phyloP scores from a whole-genome alignment of 805 yeast genomes.

The Phaffomyces thermotolerans region DNA sequence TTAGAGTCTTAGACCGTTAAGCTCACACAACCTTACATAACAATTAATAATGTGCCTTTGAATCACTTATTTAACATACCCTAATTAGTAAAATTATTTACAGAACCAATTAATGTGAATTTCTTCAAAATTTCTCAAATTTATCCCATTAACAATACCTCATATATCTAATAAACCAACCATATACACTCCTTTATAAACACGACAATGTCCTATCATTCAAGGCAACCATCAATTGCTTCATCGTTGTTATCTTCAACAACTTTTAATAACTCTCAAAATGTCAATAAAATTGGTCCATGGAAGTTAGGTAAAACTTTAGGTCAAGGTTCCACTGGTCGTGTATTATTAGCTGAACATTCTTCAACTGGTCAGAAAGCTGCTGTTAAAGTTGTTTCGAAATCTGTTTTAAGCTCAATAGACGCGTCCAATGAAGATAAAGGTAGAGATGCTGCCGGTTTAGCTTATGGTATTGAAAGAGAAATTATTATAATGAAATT shows the following conservation, averaged over 20 bases:
- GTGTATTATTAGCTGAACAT: slow-evolving; percentile 71
- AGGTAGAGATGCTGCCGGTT: slow-evolving; percentile 46
- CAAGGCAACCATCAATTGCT: slow-evolving; percentile 56
- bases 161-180: not conserved
- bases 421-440: slow-evolving; percentile 28
- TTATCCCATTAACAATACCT: no score
- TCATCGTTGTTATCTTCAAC: slow-evolving; percentile 45
- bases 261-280: slow-evolving; percentile 35
- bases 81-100: no score
- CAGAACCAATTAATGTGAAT: no score
- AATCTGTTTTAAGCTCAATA: slow-evolving; percentile 39
- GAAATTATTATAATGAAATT: slow-evolving; percentile 97
- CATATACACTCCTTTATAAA: not conserved
- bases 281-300: slow-evolving; percentile 54
- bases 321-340: slow-evolving; percentile 79
- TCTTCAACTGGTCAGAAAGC: slow-evolving; percentile 64
- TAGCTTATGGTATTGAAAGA: slow-evolving; percentile 93
- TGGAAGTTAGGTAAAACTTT: slow-evolving; percentile 76
- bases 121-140: no score
- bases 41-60: no score
- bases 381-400: slow-evolving; percentile 78
- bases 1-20: no score
- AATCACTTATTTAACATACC: no score
- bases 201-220: slow-evolving; percentile 22
- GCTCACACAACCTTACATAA: no score